Conservation (phyloP, 2,329 filamentous ascomycete genomes). For the Trichophyton equinum region DNA sequence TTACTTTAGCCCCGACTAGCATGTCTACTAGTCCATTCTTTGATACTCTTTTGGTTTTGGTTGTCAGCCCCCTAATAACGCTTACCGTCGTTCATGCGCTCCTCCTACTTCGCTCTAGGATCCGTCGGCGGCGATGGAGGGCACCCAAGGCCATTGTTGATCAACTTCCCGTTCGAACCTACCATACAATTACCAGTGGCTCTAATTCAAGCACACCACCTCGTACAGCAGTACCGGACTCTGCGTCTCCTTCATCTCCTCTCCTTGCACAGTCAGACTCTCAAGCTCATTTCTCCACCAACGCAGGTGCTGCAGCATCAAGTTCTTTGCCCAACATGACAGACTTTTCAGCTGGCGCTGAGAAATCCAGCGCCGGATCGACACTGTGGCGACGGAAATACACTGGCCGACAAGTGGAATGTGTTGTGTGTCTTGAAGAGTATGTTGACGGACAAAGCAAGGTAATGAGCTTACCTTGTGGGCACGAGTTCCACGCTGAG, state of each 20-base stretch:
- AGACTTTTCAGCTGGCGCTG: conserved; percentile 20
- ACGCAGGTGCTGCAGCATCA: conserved; percentile 18
- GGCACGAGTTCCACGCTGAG: conserved; percentile 92
- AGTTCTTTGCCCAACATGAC: conserved; percentile 8
- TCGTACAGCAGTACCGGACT: conserved; percentile 50
- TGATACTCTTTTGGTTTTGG: conserved; percentile 90
- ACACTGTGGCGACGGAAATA: conserved; percentile 43
- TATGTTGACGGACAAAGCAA: conserved; percentile 87
- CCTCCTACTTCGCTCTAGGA: conserved; percentile 73
- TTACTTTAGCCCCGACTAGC: conserved; percentile 85
- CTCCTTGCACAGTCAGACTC: conserved; percentile 43
- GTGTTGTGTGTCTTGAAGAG: conserved; percentile 92
- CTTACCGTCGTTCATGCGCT: conserved; percentile 86
- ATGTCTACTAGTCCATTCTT: conserved; percentile 85
- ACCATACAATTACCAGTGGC: conserved; percentile 65
- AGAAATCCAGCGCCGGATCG: conserved; percentile 33
- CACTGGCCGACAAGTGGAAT: conserved; percentile 62
- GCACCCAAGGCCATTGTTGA: conserved; percentile 97
- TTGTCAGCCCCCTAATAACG: conserved; percentile 85
- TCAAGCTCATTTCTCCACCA: conserved; percentile 28
- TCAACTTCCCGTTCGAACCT: conserved; percentile 84
- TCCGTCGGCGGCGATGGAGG: conserved; percentile 79
- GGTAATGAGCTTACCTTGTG: conserved; percentile 95
- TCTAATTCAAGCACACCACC: conserved; percentile 45
- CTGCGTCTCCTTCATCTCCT: conserved; percentile 64